phyloP scores from a whole-genome alignment of 2,329 filamentous ascomycete species.

The Xylariaceae sp. region DNA sequence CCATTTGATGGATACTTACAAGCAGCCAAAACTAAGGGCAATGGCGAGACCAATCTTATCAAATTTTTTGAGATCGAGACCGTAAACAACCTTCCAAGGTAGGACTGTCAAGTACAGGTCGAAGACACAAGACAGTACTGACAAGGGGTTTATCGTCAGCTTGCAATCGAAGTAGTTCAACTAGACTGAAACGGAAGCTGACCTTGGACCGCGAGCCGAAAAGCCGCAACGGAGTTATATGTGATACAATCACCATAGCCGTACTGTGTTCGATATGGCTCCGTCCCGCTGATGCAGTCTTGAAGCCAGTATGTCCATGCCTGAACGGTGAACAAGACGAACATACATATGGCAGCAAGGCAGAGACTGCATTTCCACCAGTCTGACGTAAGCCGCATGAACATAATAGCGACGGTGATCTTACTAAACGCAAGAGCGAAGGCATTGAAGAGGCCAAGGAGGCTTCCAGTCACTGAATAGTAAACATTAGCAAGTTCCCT shows the following conservation, averaged over 20 bases:
- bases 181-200: no score
- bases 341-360: conserved; percentile 10
- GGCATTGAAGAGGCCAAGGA: conserved; percentile 19
- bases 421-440: conserved; percentile 18
- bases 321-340: conserved; percentile 13
- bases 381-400: conserved; percentile 14
- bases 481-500: conserved; percentile 4
- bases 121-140: conserved; percentile 17
- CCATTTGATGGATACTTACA: conserved; percentile 9
- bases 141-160: no score
- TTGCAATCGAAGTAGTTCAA: no score
- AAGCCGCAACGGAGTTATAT: conserved; percentile 6
- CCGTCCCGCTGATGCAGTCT: conserved; percentile 11
- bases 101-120: conserved; percentile 17
- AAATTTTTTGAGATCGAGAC: conserved; percentile 13
- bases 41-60: conserved; percentile 19
- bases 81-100: conserved; percentile 18
- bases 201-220: conserved; percentile 16
- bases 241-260: conserved; percentile 6
- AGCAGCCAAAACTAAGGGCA: conserved; percentile 20
- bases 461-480: conserved; percentile 13
- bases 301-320: conserved; percentile 17
- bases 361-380: conserved; percentile 17
- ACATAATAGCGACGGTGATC: conserved; percentile 16
- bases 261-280: conserved; percentile 13